Evolutionary conservation across 805 yeast genomes (phyloP).

Genomic region (Candida berthetii): DNA sequence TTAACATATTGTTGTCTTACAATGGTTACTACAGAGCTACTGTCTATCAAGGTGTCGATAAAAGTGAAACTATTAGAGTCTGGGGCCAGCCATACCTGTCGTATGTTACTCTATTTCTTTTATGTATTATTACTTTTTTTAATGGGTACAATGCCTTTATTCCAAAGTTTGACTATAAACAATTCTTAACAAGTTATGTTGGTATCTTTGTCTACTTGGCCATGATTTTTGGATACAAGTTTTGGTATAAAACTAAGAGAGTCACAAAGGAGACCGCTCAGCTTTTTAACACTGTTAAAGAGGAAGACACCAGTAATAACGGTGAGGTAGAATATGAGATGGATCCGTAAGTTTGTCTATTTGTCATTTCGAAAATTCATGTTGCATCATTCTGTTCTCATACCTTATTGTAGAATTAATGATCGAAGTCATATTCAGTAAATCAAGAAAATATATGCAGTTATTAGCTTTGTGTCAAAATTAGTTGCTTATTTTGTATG

Average conservation of each 20-base stretch:
- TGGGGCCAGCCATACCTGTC: slow-evolving; percentile 65
- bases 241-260: slow-evolving; percentile 34
- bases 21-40: slow-evolving; percentile 56
- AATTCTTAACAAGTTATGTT: slow-evolving; percentile 60
- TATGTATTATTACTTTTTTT: slow-evolving; percentile 28
- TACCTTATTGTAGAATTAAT: no score
- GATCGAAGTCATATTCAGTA: no score
- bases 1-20: slow-evolving; percentile 57
- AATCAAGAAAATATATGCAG: no score
- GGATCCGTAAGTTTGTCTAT: no score
- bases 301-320: no score
- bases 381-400: no score
- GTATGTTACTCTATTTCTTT: slow-evolving; percentile 40
- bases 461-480: no score
- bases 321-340: no score
- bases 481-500: no score
- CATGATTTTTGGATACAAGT: slow-evolving; percentile 43
- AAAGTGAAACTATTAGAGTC: slow-evolving; percentile 44
- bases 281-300: neutral
- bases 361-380: no score
- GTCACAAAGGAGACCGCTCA: slow-evolving; percentile 12
- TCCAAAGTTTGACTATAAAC: slow-evolving; percentile 42
- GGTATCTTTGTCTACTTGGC: slow-evolving; percentile 51
- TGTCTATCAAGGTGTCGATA: slow-evolving; percentile 55
- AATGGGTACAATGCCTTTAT: slow-evolving; percentile 39